These are phyloP conservation scores for Ceraceosorus guamensis DNA, from an alignment of 1,284 basidiomycete species.

Conservation along the genomic window DNA sequence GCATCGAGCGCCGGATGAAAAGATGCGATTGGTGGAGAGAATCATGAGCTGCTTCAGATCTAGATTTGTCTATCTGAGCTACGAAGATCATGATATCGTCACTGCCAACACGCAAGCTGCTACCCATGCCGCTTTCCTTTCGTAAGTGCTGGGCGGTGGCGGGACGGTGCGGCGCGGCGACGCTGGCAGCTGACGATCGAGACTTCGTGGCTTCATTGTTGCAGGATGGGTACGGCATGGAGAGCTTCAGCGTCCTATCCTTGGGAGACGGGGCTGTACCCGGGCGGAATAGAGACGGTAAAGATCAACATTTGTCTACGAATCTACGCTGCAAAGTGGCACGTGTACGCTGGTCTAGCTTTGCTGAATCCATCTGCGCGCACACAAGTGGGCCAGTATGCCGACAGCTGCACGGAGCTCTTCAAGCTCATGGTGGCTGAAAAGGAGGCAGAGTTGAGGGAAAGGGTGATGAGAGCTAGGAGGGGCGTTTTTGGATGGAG, in stretches of 20 bases:
- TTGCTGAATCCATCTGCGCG: constrained; percentile 91
- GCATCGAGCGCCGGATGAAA: constrained; percentile 70
- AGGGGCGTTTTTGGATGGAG: constrained; percentile 67
- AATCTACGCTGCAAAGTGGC: constrained; percentile 96
- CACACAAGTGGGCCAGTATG: constrained; percentile 77
- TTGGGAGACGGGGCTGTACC: constrained; percentile 86
- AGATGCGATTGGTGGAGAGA: constrained; percentile 70
- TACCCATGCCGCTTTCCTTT: constrained; percentile 93
- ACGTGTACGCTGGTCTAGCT: constrained; percentile 95
- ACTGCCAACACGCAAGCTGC: constrained; percentile 98
- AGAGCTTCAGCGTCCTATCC: constrained; percentile 70
- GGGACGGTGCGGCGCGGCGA: not conserved
- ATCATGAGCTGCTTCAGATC: constrained; percentile 74
- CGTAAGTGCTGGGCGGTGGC: too few species aligned
- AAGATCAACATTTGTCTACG: constrained; percentile 88
- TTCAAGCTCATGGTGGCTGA: constrained; percentile 94
- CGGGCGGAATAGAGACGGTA: constrained; percentile 95
- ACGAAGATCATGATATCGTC: constrained; percentile 90
- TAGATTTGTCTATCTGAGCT: constrained; percentile 80
- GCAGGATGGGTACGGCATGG: constrained; percentile 97
- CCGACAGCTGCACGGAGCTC: constrained; percentile 73
- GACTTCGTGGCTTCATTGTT: not conserved
- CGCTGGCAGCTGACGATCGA: too few species aligned
- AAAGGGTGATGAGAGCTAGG: constrained; percentile 69
- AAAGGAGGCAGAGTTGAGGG: constrained; percentile 55